Conservation (phyloP, 352 stramenopile genomes). For the Phytopythium aichiense region DNA sequence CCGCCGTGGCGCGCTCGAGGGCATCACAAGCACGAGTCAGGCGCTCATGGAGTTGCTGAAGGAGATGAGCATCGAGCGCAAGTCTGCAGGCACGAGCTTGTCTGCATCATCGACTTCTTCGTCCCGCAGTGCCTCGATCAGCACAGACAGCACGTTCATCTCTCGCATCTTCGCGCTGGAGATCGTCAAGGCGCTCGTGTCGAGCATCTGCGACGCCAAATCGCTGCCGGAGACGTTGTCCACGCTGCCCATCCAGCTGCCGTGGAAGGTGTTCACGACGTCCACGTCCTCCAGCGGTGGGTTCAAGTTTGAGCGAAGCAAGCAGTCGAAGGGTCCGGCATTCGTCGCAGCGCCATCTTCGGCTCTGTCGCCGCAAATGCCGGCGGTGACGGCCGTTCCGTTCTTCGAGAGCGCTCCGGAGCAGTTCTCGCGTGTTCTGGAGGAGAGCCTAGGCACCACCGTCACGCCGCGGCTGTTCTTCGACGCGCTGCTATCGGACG, state of each 20-base stretch:
- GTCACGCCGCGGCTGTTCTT: conserved; percentile 51
- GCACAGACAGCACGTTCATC: conserved; percentile 4
- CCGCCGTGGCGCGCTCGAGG: conserved; percentile 23
- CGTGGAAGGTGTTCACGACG: conserved; percentile 30
- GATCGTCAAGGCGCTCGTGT: conserved; percentile 46
- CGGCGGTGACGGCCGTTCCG: conserved; percentile 15
- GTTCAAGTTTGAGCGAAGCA: conserved; percentile 7
- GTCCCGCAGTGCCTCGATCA: not conserved
- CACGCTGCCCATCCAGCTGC: conserved; percentile 35
- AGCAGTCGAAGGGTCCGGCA: not conserved
- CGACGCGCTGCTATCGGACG: conserved; percentile 49
- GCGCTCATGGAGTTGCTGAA: conserved; percentile 19
- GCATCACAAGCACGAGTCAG: conserved; percentile 17
- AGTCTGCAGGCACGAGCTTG: not conserved
- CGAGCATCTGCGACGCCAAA: conserved; percentile 23
- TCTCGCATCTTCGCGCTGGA: conserved; percentile 46
- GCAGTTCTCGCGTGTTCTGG: conserved; percentile 42
- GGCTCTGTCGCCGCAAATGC: conserved; percentile 1
- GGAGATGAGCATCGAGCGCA: conserved; percentile 3
- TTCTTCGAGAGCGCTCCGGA: conserved; percentile 50
- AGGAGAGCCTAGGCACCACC: conserved; percentile 35
- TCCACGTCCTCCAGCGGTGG: conserved; percentile 3
- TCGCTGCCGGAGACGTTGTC: conserved; percentile 22
- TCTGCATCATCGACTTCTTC: not conserved
- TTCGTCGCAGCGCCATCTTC: conserved; percentile 1